Percentiles rank a stretch among this genome's conserved stretches.
phyloP scores from a whole-genome alignment of 306 rosid species.

The Senna tora region DNA sequence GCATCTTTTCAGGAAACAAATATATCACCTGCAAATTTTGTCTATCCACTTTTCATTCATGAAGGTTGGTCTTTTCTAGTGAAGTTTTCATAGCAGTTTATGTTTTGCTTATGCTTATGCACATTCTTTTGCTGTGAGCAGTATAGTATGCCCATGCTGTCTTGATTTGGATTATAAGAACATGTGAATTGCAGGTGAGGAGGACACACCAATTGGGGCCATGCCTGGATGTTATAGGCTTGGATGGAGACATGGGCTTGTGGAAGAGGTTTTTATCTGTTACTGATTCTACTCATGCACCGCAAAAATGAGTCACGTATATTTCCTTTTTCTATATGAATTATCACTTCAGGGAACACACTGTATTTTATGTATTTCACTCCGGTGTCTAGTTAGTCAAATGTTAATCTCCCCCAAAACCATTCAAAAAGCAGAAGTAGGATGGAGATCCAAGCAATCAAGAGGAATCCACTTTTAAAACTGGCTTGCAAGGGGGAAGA shows the following conservation, averaged over 20 bases:
- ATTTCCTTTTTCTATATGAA: constrained; percentile 13
- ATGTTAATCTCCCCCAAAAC: not conserved
- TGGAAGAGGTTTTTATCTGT: constrained; percentile 72
- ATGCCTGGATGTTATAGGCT: constrained; percentile 99
- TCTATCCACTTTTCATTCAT: constrained; percentile 93
- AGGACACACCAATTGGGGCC: constrained; percentile 92
- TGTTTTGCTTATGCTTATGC: constrained; percentile 14
- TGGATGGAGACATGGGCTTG: constrained; percentile 98
- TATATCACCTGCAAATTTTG: constrained; percentile 84
- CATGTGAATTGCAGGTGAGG: constrained; percentile 68
- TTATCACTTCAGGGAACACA: not conserved
- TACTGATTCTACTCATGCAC: constrained; percentile 4
- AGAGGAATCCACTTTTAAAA: too few relatives aligned
- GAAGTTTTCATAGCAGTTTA: not conserved
- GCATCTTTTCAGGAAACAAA: constrained; percentile 89
- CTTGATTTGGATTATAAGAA: constrained; percentile 35
- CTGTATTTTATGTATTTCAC: not conserved
- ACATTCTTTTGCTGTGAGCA: constrained; percentile 8
- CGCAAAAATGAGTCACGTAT: constrained; percentile 20
- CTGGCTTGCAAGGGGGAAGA: too few relatives aligned
- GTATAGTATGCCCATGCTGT: constrained; percentile 4
- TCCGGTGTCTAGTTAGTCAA: not conserved
- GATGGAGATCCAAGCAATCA: too few relatives aligned
- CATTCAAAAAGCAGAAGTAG: constrained; percentile 17
- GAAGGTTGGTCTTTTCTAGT: constrained; percentile 62